Conservation (phyloP, 352 stramenopile species). For the Phytophthora megakarya region DNA sequence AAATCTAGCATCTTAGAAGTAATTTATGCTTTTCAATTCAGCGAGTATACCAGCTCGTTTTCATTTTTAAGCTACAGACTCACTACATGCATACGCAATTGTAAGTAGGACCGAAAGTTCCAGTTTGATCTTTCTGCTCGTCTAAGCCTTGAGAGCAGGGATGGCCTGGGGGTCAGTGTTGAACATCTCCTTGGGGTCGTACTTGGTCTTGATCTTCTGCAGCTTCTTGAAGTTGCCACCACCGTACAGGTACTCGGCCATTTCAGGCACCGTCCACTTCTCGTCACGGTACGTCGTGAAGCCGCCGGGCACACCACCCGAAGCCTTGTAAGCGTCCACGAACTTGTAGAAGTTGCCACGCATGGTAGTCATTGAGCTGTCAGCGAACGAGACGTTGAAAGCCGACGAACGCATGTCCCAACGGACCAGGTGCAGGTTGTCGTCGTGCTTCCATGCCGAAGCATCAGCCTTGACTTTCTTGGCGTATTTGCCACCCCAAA, state of each 20-base stretch:
- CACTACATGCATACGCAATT: too few species aligned
- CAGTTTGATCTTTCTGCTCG: too few species aligned
- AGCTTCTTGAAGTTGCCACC: conserved; percentile 29
- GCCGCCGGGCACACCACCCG: conserved; percentile 23
- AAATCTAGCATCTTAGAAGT: too few species aligned
- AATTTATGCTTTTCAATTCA: too few species aligned
- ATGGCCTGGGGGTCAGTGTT: conserved; percentile 3
- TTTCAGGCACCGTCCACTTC: conserved; percentile 31
- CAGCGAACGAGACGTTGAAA: conserved; percentile 26
- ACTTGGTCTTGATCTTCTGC: conserved; percentile 36
- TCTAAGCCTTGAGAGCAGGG: too few species aligned
- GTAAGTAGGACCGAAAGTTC: too few species aligned
- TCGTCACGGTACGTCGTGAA: conserved; percentile 38
- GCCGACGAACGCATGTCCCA: conserved; percentile 32
- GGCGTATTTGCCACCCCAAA: conserved; percentile 26
- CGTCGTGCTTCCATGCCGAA: conserved; percentile 36
- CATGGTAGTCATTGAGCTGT: conserved; percentile 27
- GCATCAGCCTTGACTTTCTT: conserved; percentile 18
- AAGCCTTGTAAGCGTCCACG: conserved; percentile 30
- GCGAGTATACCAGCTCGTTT: too few species aligned
- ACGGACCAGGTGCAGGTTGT: conserved; percentile 31
- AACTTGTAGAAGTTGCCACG: conserved; percentile 30
- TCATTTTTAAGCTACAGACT: too few species aligned
- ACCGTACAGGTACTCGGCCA: conserved; percentile 30
- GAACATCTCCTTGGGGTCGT: conserved; percentile 31